These are phyloP conservation scores for Naegleria gruberi DNA, from an alignment of 208 protist genomes.

Conservation along the genomic window DNA sequence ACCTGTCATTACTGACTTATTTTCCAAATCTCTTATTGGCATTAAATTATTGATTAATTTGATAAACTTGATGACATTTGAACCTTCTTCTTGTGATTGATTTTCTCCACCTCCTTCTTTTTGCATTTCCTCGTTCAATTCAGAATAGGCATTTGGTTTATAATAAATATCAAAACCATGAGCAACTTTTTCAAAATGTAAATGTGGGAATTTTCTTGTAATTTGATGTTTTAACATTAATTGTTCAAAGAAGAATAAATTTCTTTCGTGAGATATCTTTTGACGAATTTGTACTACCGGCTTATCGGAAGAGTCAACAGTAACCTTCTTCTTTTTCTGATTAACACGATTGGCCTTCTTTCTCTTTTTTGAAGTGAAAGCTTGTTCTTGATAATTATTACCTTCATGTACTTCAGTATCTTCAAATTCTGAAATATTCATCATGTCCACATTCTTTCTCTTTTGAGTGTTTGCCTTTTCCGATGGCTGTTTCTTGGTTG, in stretches of 20 bases:
- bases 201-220: background rate
- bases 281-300: background rate
- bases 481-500: background rate
- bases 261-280: background rate
- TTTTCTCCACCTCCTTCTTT: background rate
- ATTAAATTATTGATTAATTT: background rate
- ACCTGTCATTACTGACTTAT: background rate
- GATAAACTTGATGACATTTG: background rate
- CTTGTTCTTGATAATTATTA: conserved; percentile 4
- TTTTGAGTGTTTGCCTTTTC: background rate
- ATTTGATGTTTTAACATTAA: background rate
- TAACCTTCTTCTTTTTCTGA: background rate
- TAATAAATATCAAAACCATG: background rate
- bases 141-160: background rate
- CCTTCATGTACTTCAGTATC: background rate
- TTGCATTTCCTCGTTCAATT: background rate
- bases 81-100: background rate
- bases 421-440: background rate
- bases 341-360: background rate
- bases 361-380: background rate
- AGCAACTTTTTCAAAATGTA: background rate
- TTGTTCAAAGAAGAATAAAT: conserved; percentile 2
- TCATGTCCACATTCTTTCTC: background rate
- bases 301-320: background rate
- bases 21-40: background rate